Evolutionary conservation across 345 rosid species (phyloP).

Genomic region (Gossypium anomalum): DNA sequence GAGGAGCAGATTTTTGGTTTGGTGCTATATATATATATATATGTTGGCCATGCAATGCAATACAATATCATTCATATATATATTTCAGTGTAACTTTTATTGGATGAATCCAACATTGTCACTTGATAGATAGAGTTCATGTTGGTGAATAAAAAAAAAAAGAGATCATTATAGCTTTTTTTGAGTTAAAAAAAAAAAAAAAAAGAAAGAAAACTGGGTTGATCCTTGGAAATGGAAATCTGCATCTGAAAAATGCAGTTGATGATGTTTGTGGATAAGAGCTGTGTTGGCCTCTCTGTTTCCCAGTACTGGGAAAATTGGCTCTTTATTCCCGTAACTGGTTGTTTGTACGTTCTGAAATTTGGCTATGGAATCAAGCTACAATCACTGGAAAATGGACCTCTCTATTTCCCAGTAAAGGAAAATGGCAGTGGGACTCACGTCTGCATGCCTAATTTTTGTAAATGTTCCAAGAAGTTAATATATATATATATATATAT

Average conservation of each 20-base stretch:
- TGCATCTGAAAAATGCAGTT: neutral
- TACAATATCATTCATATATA: no score
- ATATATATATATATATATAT: no score
- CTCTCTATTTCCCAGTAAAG: neutral
- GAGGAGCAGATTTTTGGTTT: conserved; percentile 20
- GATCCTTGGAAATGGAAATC: neutral
- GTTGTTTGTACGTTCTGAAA: neutral
- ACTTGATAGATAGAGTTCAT: no score
- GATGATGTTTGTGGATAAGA: neutral
- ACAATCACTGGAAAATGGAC: neutral
- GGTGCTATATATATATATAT: conserved; percentile 20
- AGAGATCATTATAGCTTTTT: no score
- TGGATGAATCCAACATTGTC: conserved; percentile 6
- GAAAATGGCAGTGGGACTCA: neutral
- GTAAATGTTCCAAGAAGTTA: no score
- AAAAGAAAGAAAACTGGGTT: neutral
- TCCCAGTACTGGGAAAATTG: neutral
- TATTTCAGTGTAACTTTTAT: conserved; percentile 19
- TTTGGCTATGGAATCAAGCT: neutral
- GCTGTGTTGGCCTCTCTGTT: neutral
- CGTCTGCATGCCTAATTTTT: neutral
- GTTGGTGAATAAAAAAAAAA: no score
- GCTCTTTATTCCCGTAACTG: neutral
- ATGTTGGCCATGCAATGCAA: neutral
- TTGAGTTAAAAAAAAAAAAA: no score